Base-by-base conservation (phyloP, 768 basidiomycete species). In the Leccinum obscurum region DNA sequence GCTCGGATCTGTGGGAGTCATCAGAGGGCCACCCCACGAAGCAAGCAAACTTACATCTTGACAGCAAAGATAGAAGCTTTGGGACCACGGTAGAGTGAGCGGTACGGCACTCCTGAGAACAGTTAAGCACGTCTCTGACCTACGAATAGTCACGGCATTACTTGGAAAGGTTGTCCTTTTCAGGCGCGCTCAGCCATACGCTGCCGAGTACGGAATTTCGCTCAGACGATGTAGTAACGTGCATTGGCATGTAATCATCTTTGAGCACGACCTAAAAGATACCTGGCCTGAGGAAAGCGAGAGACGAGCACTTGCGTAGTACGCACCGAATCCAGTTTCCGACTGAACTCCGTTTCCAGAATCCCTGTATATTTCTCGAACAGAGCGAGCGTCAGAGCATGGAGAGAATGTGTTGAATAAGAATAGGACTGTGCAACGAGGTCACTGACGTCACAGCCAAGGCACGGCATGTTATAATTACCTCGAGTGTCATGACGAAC, bases 401-500 rank as follows among this genome's bases (percentile, higher is more conserved):
- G 92, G 34, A 98, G 78, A 53, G 89, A 84, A n/a, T 81, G 81
- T 9, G 92, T 90, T 6, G 93, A 85, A 72, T 95, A 98, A 6
- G 87, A 88, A 67, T 93, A 93, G 5, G 91, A 87, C 95, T 96
- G 63, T 17, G 34, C 28, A 44, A 62, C 51, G 26, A 53, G 41
- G 64, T 62, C 46, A 62, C 58, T 52, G 35, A 56, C 20, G 6
- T 54, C 26, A 17, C 51, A 8, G 3, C 11, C 35, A 54, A 59
- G 15, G 24, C 3, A 55, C 9, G 10, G 54, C 22, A 57, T 14
- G 24, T 8, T 55, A 55, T 15, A 50, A 78, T 57, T 65, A 95
- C 96, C 83, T 97, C 95, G 1, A 98, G 78, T 0, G 94, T 95
- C 84, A 92, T 92, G 37, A 95, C 88, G 64, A 97, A 98, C 10